A percentile compares a stretch with the other conserved stretches of the same genome.
Conservation (phyloP, 192 early-diverging fungal species). For the Oehlia diaphana region DNA sequence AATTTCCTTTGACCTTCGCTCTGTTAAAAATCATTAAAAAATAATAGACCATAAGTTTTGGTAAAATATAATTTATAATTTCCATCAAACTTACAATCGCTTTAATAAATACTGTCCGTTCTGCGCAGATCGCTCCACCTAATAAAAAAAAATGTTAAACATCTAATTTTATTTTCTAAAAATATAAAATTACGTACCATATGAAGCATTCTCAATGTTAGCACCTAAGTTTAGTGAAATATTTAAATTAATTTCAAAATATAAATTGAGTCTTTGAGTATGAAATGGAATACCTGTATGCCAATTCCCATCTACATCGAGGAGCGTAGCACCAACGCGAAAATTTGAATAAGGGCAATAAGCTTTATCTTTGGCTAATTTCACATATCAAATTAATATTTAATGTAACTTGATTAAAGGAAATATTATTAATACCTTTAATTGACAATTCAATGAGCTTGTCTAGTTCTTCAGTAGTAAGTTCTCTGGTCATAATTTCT, state of each 20-base stretch:
- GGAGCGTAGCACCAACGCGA: conserved; percentile 83
- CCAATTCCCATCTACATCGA: conserved; percentile 63
- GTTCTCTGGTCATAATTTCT: conserved; percentile 3
- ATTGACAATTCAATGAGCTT: conserved; percentile 40
- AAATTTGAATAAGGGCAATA: conserved; percentile 94
- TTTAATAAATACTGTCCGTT: conserved; percentile 86
- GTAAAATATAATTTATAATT: neutral
- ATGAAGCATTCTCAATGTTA: conserved; percentile 91
- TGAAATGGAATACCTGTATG: conserved; percentile 46
- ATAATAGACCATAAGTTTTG: no score
- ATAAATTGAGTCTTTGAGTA: no score
- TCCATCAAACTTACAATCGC: conserved; percentile 67
- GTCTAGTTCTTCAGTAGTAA: conserved; percentile 40
- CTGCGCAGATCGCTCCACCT: conserved; percentile 84
- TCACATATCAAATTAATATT: neutral
- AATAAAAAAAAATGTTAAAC: conserved; percentile 11
- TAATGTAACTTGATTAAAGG: neutral
- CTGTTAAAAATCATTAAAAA: conserved; percentile 20
- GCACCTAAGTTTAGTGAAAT: conserved; percentile 44
- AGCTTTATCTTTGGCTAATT: conserved; percentile 65
- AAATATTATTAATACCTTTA: conserved; percentile 28
- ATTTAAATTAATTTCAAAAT: neutral
- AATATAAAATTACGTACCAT: conserved; percentile 45
- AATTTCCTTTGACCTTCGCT: conserved; percentile 75
- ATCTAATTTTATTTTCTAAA: neutral